Evolutionary conservation across 306 rosid genomes (phyloP).

Genomic region (Prosopis cineraria): DNA sequence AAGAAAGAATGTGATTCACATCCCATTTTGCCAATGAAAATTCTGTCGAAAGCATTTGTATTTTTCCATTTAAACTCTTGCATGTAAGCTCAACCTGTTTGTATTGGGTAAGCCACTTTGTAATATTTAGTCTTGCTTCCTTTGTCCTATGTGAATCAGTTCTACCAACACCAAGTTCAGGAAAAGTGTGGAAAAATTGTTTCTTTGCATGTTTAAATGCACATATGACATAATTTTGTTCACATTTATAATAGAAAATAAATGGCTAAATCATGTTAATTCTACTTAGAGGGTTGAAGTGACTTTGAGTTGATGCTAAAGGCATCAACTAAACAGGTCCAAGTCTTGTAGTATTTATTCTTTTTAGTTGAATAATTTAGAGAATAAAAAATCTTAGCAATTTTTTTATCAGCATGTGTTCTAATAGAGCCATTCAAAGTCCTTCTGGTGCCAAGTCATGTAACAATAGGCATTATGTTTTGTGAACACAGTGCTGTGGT

Average conservation of each 20-base stretch:
- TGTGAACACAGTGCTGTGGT: neutral
- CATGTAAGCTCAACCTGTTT: neutral
- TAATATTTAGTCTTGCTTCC: neutral
- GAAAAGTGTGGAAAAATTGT: neutral
- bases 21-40: constrained; percentile 4
- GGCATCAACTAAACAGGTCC: neutral
- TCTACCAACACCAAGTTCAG: neutral
- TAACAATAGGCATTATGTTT: neutral
- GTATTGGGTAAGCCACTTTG: neutral
- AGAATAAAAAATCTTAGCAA: neutral
- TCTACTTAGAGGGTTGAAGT: neutral
- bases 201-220: neutral
- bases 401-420: neutral
- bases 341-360: neutral
- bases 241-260: neutral
- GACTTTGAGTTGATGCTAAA: neutral
- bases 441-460: neutral
- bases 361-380: neutral
- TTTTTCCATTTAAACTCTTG: neutral
- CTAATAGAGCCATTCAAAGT: neutral
- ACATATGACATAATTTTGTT: neutral
- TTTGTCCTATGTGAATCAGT: neutral
- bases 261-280: neutral
- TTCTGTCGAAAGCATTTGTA: neutral
- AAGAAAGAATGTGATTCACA: neutral